Evolutionary conservation across 2,329 filamentous ascomycete species (phyloP).

Genomic region (Cercospora beticola): DNA sequence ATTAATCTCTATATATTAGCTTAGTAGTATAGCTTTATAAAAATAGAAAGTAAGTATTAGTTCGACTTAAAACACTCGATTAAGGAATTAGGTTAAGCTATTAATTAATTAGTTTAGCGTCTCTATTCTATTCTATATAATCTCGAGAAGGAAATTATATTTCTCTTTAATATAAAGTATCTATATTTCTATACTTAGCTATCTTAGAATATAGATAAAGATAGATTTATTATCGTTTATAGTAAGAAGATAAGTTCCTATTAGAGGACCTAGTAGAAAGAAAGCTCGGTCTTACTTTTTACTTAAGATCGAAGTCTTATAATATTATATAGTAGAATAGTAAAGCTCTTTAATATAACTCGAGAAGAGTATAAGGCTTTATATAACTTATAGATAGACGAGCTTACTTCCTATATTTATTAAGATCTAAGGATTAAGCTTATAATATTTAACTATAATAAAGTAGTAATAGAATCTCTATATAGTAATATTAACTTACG

Average conservation of each 20-base stretch:
- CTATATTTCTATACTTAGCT: slow-evolving; percentile 26
- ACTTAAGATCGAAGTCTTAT: background rate
- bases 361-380: slow-evolving; percentile 15
- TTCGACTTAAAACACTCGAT: slow-evolving; percentile 32
- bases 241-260: too few relatives aligned
- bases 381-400: slow-evolving; percentile 11
- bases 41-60: slow-evolving; percentile 39
- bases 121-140: slow-evolving; percentile 2
- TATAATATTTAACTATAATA: background rate
- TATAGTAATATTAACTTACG: slow-evolving; percentile 42
- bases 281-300: background rate
- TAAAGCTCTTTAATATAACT: background rate
- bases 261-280: too few relatives aligned
- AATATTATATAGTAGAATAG: background rate
- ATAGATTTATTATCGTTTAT: slow-evolving; percentile 21
- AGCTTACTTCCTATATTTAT: slow-evolving; percentile 11
- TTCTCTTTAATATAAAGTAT: slow-evolving; percentile 21
- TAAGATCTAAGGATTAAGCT: slow-evolving; percentile 18
- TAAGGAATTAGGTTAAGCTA: slow-evolving; percentile 22
- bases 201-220: slow-evolving; percentile 27
- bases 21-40: slow-evolving; percentile 39
- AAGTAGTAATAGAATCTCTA: slow-evolving; percentile 9
- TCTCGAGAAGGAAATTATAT: background rate
- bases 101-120: slow-evolving; percentile 21
- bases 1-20: slow-evolving; percentile 52